phyloP scores from a whole-genome alignment of 106 monocot genomes.

The Allium cepa region DNA sequence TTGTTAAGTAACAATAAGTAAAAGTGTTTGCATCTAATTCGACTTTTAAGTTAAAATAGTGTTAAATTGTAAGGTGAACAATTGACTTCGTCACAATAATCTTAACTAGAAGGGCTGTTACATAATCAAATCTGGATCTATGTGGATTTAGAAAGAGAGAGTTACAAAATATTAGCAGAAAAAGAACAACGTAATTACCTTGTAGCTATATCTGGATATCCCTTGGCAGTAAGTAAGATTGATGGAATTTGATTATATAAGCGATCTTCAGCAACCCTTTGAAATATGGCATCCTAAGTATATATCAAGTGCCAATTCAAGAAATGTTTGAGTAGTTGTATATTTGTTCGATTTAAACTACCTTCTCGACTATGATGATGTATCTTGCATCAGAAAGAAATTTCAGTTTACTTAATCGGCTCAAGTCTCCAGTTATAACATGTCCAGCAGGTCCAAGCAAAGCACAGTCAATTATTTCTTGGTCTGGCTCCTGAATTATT shows the following conservation, averaged over 20 bases:
- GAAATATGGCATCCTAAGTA: constrained; percentile 90
- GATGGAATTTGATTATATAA: constrained; percentile 78
- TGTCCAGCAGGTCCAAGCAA: constrained; percentile 67
- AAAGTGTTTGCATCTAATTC: too few species aligned
- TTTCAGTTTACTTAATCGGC: constrained; percentile 38
- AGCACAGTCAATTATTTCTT: constrained; percentile 63
- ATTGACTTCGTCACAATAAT: too few species aligned
- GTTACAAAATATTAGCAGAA: too few species aligned
- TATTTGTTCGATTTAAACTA: constrained; percentile 11
- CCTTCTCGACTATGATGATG: constrained; percentile 92
- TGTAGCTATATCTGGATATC: constrained; percentile 94
- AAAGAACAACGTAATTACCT: constrained; percentile 29
- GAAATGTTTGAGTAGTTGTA: background rate
- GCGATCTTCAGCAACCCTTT: constrained; percentile 80
- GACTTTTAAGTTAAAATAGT: too few species aligned
- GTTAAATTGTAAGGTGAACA: too few species aligned
- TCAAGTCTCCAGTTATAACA: constrained; percentile 82
- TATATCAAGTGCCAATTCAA: constrained; percentile 14
- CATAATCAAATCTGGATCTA: too few species aligned
- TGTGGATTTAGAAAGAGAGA: too few species aligned
- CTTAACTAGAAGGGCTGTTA: too few species aligned
- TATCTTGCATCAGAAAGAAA: constrained; percentile 88
- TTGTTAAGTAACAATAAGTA: too few species aligned
- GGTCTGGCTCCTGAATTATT: constrained; percentile 39
- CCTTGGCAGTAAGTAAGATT: constrained; percentile 89